Conservation (phyloP, 371 early-diverging fungal species). For the Mycotypha africana region DNA sequence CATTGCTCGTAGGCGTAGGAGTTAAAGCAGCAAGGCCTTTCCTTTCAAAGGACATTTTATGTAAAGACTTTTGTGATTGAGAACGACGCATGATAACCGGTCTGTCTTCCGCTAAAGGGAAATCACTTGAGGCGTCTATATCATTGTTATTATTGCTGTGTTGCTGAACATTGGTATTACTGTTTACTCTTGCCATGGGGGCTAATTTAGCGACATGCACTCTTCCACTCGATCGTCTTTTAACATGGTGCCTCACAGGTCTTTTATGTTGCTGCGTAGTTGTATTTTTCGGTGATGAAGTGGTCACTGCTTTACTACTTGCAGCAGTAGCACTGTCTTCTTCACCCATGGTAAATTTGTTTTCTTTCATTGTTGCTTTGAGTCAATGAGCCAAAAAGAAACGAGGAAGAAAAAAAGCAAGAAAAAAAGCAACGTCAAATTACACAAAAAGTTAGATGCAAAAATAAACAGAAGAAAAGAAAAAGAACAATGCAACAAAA, state of each 20-base stretch:
- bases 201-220: conserved; percentile 47
- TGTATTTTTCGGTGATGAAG: too few relatives aligned
- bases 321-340: conserved; percentile 1
- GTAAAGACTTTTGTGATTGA: conserved; percentile 31
- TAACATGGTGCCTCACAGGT: conserved; percentile 40
- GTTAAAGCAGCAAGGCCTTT: conserved; percentile 12
- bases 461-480: too few relatives aligned
- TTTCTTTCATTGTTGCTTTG: conserved; percentile 14
- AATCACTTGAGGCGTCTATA: too few relatives aligned
- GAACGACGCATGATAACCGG: conserved; percentile 38
- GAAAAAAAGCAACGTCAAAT: too few relatives aligned
- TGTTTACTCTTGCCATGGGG: conserved; percentile 31
- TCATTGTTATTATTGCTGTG: not conserved
- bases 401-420: too few relatives aligned
- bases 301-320: not conserved
- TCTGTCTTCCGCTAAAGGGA: conserved; percentile 1
- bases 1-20: too few relatives aligned
- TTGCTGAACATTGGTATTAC: not conserved
- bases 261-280: conserved; percentile 12
- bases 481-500: too few relatives aligned
- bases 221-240: conserved; percentile 39
- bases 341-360: conserved; percentile 18
- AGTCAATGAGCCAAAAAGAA: too few relatives aligned
- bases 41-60: conserved; percentile 19
- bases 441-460: too few relatives aligned